Conservation (phyloP, 148 eudicot species). For the Camellia sinensis region DNA sequence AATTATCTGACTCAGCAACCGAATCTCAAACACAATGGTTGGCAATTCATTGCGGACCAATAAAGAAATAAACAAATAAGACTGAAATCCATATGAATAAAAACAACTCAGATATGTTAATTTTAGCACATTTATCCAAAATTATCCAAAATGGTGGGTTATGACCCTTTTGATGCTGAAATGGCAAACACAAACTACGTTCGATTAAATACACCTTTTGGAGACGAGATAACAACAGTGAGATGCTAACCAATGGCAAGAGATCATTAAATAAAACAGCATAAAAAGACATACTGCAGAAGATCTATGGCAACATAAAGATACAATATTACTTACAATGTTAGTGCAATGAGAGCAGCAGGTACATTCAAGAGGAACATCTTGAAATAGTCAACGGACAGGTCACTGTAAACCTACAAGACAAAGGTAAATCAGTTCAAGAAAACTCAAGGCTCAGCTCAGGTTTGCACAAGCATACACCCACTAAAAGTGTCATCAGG, state of each 20-base stretch:
- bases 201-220: neutral
- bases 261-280: neutral
- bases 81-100: neutral
- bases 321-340: constrained; percentile 50
- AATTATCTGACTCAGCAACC: no score
- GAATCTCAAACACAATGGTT: no score
- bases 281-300: neutral
- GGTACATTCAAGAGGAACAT: constrained; percentile 82
- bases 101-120: neutral
- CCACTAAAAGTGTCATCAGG: no score
- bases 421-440: constrained; percentile 13
- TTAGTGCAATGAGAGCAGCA: constrained; percentile 77
- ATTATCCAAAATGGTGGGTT: neutral
- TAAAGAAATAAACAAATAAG: no score
- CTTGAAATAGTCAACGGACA: constrained; percentile 77
- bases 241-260: neutral
- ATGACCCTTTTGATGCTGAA: neutral
- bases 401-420: constrained; percentile 83
- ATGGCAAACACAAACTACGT: neutral
- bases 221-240: neutral
- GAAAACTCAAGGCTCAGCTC: neutral
- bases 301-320: neutral
- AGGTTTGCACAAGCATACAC: neutral
- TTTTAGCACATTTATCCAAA: neutral
- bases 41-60: no score